Base-by-base conservation (phyloP, 2,329 filamentous ascomycete species). In the Penicillium sp. region DNA sequence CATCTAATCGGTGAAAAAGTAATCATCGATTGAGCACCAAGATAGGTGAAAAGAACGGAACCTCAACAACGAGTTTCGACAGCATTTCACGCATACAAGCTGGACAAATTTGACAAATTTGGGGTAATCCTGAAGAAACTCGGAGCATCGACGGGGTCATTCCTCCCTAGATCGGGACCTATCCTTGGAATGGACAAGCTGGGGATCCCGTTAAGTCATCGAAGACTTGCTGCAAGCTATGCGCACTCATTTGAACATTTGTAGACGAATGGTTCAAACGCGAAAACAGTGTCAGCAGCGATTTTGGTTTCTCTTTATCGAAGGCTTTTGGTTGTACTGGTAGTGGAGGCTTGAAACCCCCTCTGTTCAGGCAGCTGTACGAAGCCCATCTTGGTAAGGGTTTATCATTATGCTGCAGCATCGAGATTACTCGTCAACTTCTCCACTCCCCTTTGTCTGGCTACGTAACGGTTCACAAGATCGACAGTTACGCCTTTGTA, bases 1-100 rank as follows among this genome's bases (percentile, higher is more conserved):
- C 75, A 2, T 66, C 79, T n/a, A 71, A 73, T 33, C 79, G 77
- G 67, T 70, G 64, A 66, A 57, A 68, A 73, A 61, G 79, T 70
- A 74, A 49, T n/a, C n/a, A 14, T 26, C 13, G 42, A 52, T 46
- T 28, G 16, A 40, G 25, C 4, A 30, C 25, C 26, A 30, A n/a
- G 7, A 30, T 30, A 16, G 45, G 26, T n/a, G 13, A 30, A n/a
- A 30, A 30, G 7, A 14, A 14, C 16, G 45, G 16, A n/a, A 11
- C 7, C 14, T 48, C 6, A 6, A 16, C 26, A 10, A 30, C 45
- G 45, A 48, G n/a, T 2, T n/a, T 11, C 25, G 26, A 48, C 45
- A 6, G 7, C 26, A 48, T 16, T 10, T 30, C 45, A 14, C 3
- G 43, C 43, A 45, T 30, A 48, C n/a, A 22, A 28, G 11, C 28